Base-by-base conservation (phyloP, 192 early-diverging fungal species). In the Backusella liffmaniae region DNA sequence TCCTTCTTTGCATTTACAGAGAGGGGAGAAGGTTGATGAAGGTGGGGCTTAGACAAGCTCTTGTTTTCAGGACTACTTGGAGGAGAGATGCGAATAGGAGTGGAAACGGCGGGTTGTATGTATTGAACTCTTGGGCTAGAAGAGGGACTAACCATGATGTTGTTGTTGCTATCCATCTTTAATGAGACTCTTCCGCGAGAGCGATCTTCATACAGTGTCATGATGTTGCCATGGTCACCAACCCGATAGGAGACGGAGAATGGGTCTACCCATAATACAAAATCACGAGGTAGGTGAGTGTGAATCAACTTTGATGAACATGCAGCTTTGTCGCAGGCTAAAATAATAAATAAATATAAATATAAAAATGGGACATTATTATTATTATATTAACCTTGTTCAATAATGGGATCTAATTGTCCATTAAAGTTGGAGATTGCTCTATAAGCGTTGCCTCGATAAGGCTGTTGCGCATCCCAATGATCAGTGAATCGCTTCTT, bases 201-300 rank as follows among this genome's bases (percentile, higher is more conserved):
- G 26, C 80, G 73, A 72, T 91, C 90, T 76, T 92, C 87, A 77
- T 86, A 93, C 32, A 93, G 73, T 8, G 88, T 89, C 78, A 86
- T 86, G 70, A 92, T 86, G 18, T 86, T 83, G n/a, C 91, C 90
- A 73, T 91, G 88, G 75, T 93, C 92, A 36, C 92, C 91, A 46
- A 91, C 85, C 6, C 91, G 84, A 83, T 91, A 93, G 1, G 92
- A 88, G 32, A 93, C 92, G 41, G 80, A 84, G 77, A 89, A 88
- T 32, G 92, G 92, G 71, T 93, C 92, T 62, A 91, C 87, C 92
- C 92, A 93, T 15, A 93, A 76, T 44, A 91, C 87, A 18, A 92
- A 79, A 82, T 93, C 92, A 49, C 86, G 87, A 21, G 92, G 92
- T 66, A 93, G 77, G 36, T 84, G 81, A 8, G 82, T 75, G 70